Evolutionary conservation across 257 asterid genomes (phyloP).

Genomic region (Coffea eugenioides): DNA sequence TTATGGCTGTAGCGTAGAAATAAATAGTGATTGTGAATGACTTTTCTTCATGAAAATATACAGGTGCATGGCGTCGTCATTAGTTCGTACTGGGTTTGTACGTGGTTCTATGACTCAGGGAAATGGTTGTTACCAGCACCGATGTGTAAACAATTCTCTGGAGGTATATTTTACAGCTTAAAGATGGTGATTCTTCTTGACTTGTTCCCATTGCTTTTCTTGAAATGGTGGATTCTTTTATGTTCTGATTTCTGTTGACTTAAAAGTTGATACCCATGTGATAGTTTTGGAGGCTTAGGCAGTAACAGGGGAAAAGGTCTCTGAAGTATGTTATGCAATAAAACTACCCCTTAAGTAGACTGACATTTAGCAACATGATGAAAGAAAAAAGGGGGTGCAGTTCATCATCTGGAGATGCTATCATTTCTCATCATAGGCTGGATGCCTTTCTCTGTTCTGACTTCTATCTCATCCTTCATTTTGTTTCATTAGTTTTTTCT

Average conservation of each 20-base stretch:
- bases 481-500: neutral
- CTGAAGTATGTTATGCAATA: neutral
- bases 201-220: neutral
- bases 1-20: neutral
- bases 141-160: constrained; percentile 64
- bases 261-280: neutral
- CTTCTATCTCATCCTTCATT: neutral
- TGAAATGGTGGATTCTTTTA: neutral
- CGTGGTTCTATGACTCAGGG: constrained; percentile 90
- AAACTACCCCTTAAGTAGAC: neutral
- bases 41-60: constrained; percentile 1
- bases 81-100: constrained; percentile 88
- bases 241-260: neutral
- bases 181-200: neutral
- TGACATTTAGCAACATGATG: neutral
- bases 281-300: neutral
- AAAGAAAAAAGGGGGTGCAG: neutral
- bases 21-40: constrained; percentile 2
- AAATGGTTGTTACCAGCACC: constrained; percentile 89
- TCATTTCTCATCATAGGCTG: neutral
- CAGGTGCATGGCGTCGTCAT: constrained; percentile 92
- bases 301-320: neutral
- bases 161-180: constrained; percentile 52
- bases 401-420: neutral
- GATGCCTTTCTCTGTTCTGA: neutral